Percentiles rank a stretch among this genome's conserved stretches.
phyloP scores from a whole-genome alignment of 176 grass and related monocot species.

The Carex scoparia region DNA sequence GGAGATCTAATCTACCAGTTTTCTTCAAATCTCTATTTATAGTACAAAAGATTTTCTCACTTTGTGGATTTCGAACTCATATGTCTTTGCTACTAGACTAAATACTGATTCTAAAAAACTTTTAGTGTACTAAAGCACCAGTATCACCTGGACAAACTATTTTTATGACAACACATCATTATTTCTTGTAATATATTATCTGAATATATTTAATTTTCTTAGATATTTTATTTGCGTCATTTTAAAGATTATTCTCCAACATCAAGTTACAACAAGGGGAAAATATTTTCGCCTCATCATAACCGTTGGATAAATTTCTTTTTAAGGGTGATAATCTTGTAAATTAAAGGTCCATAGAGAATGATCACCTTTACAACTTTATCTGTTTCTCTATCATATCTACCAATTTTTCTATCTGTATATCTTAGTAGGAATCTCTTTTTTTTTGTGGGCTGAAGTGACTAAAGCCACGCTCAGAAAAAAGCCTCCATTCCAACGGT shows the following conservation, averaged over 20 bases:
- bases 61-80: too few species aligned
- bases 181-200: too few species aligned
- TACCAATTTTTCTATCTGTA: not conserved
- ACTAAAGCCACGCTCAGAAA: not conserved
- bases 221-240: too few species aligned
- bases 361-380: not conserved
- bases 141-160: too few species aligned
- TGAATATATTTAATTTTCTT: too few species aligned
- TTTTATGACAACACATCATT: too few species aligned
- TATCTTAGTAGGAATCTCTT: constrained; percentile 8
- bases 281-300: not conserved
- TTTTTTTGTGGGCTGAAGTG: constrained; percentile 9
- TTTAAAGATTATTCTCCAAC: not conserved
- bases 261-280: not conserved
- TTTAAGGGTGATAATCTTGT: not conserved
- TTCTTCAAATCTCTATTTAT: too few species aligned
- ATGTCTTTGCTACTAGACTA: too few species aligned
- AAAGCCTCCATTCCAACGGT: not conserved
- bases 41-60: too few species aligned
- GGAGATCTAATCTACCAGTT: too few species aligned
- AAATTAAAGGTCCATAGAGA: not conserved
- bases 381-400: not conserved
- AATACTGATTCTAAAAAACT: too few species aligned
- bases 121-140: too few species aligned
- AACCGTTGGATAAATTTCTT: not conserved